Conservation (phyloP, 129 eudicot species). For the sunflower (Helianthus annuus) region DNA sequence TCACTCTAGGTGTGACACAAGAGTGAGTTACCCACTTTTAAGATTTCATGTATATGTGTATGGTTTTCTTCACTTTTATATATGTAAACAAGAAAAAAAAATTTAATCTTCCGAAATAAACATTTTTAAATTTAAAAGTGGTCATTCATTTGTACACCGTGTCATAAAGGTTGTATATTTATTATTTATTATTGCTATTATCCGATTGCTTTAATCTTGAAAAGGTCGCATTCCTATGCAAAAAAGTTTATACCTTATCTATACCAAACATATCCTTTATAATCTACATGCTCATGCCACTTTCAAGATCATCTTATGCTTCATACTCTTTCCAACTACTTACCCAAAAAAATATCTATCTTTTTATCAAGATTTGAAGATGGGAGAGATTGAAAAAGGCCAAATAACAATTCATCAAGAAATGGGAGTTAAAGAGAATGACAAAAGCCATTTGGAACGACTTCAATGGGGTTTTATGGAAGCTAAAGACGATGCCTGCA, state of each 20-base stretch:
- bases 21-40: no score
- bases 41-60: no score
- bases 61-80: no score
- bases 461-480: conserved; percentile 44
- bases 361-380: conserved; percentile 25
- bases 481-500: conserved; percentile 28
- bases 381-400: conserved; percentile 26
- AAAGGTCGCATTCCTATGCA: conserved; percentile 17
- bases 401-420: conserved; percentile 20
- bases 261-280: conserved; percentile 20
- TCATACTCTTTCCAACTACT: conserved; percentile 11
- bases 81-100: not conserved
- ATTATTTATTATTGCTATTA: not conserved
- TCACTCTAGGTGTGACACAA: no score
- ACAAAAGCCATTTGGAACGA: not conserved
- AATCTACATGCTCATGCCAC: conserved; percentile 28
- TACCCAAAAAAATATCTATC: conserved; percentile 2
- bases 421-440: conserved; percentile 16
- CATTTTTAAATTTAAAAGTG: not conserved
- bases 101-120: not conserved
- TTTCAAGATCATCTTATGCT: conserved; percentile 22
- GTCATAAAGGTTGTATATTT: conserved; percentile 6
- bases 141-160: conserved; percentile 7
- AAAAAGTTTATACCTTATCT: conserved; percentile 36
- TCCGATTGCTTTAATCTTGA: conserved; percentile 12